Percentiles rank a stretch among this genome's conserved stretches.
Conservation (phyloP, 148 eudicot genomes). For the Amaranthus cruentus region DNA sequence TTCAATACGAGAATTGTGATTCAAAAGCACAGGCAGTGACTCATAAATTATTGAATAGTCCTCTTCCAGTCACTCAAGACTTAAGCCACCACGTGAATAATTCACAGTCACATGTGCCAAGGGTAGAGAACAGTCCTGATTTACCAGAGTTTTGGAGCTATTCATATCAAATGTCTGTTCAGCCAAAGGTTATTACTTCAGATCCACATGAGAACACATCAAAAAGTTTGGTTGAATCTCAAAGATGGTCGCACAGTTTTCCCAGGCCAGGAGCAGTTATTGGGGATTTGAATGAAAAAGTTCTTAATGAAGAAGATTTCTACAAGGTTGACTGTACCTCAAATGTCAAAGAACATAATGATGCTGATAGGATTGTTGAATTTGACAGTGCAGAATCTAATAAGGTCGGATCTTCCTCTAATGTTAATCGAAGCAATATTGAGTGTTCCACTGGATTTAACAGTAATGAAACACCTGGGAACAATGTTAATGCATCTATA, state of each 20-base stretch:
- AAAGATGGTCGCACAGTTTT: constrained; percentile 11
- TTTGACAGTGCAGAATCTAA: constrained; percentile 10
- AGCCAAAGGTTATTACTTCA: constrained; percentile 16
- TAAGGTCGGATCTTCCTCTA: constrained; percentile 11
- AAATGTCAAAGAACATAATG: constrained; percentile 12
- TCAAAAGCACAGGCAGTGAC: background rate
- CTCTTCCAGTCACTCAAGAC: constrained; percentile 8
- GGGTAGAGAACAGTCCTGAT: constrained; percentile 14
- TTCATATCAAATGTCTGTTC: constrained; percentile 7
- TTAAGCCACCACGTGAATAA: constrained; percentile 1
- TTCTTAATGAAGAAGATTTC: constrained; percentile 17
- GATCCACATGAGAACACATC: constrained; percentile 10
- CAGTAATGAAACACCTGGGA: constrained; percentile 13
- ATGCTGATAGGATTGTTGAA: constrained; percentile 17
- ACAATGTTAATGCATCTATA: constrained; percentile 20
- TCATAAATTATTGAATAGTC: constrained; percentile 7
- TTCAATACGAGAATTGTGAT: background rate
- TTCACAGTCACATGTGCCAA: constrained; percentile 6
- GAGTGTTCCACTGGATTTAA: constrained; percentile 11
- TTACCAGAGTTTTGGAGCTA: constrained; percentile 5
- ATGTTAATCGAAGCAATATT: constrained; percentile 15
- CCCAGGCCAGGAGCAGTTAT: constrained; percentile 7
- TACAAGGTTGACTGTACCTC: constrained; percentile 15
- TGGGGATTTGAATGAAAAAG: constrained; percentile 26
- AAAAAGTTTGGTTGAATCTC: constrained; percentile 8